These are phyloP conservation scores for Saposhnikovia divaricata DNA, from an alignment of 129 eudicot genomes.

Conservation along the genomic window DNA sequence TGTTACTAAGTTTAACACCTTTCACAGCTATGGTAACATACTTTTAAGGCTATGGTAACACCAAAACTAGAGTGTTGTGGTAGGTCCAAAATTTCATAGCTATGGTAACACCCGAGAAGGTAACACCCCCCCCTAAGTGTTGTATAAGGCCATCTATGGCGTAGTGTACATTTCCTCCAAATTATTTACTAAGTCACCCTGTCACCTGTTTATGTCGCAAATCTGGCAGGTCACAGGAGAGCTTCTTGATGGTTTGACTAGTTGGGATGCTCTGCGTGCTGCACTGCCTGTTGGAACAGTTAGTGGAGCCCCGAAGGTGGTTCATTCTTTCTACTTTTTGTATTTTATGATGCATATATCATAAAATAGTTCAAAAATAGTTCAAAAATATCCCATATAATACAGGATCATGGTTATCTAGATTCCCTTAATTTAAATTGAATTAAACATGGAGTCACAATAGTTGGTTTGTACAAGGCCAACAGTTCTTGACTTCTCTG, in stretches of 20 bases:
- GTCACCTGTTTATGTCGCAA: slow-evolving; percentile 1
- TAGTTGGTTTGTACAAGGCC: not conserved
- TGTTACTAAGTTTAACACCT: no score
- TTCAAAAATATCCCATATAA: not conserved
- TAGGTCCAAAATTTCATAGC: no score
- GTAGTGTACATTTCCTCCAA: no score
- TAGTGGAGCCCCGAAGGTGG: slow-evolving; percentile 98
- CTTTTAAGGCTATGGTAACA: no score
- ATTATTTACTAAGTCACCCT: no score
- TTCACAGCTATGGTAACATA: no score
- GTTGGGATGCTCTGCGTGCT: slow-evolving; percentile 98
- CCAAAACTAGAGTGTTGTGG: no score
- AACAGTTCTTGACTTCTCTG: not conserved
- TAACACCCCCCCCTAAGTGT: no score
- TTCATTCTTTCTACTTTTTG: slow-evolving; percentile 2
- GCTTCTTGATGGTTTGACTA: slow-evolving; percentile 55
- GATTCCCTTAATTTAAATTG: not conserved
- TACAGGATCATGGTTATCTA: not conserved
- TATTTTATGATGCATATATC: not conserved
- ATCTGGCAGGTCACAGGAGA: slow-evolving; percentile 82
- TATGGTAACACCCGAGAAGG: no score
- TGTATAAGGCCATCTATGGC: no score
- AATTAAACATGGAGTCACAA: not conserved
- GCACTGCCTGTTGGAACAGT: slow-evolving; percentile 99
- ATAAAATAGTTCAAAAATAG: accelerated